Evolutionary conservation across 2,329 filamentous ascomycete species (phyloP).

Genomic region (Aspergillus pseudoglaucus): DNA sequence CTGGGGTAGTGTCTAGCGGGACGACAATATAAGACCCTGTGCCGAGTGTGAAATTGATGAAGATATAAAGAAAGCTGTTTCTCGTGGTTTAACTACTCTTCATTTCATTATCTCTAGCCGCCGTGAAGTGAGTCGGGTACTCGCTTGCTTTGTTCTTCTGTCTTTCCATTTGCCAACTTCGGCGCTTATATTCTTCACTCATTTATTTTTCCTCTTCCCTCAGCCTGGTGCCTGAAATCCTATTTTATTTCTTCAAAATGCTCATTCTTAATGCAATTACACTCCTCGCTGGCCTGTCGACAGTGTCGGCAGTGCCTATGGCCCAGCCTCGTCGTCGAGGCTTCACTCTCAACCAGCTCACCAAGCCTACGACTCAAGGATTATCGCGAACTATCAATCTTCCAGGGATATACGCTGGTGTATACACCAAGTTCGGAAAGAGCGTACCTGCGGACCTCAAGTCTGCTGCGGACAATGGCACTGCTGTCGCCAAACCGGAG

Average conservation of each 20-base stretch:
- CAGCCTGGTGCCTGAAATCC: background rate
- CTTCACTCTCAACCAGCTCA: slow-evolving; percentile 28
- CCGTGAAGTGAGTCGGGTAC: no score
- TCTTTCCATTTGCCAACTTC: background rate
- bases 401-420: slow-evolving; percentile 22
- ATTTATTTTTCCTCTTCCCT: background rate
- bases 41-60: background rate
- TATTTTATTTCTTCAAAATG: slow-evolving; percentile 18
- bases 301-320: slow-evolving; percentile 23
- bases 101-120: background rate
- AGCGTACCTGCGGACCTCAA: slow-evolving; percentile 23
- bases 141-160: slow-evolving; percentile 5
- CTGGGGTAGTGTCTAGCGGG: no score
- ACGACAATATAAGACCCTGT: no score
- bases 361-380: slow-evolving; percentile 10
- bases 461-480: slow-evolving; percentile 25
- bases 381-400: slow-evolving; percentile 19
- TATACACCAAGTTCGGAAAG: slow-evolving; percentile 25
- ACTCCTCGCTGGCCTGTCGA: slow-evolving; percentile 20
- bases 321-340: slow-evolving; percentile 15
- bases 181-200: background rate
- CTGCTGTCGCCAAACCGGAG: slow-evolving; percentile 40
- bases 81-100: slow-evolving; percentile 6
- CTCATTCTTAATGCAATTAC: slow-evolving; percentile 28
- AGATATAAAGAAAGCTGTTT: slow-evolving; percentile 19